These are phyloP conservation scores for Quercus rubra DNA, from an alignment of 306 rosid genomes.

Conservation along the genomic window DNA sequence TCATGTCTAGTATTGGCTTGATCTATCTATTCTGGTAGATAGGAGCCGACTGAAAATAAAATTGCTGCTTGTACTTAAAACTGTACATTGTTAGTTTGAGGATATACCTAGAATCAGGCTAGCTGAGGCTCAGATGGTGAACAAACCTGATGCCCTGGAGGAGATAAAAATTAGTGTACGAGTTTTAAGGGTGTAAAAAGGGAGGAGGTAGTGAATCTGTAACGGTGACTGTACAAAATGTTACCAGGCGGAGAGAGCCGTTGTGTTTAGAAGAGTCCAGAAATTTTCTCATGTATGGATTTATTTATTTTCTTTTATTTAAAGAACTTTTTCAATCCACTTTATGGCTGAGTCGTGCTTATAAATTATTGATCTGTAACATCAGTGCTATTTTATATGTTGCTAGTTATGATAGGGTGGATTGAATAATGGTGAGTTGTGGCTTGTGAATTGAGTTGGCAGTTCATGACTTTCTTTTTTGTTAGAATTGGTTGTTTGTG, in stretches of 20 bases:
- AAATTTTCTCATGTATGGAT: slow-evolving; percentile 29
- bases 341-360: neutral
- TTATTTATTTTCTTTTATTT: slow-evolving; percentile 13
- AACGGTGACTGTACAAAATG: slow-evolving; percentile 47
- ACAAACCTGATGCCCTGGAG: slow-evolving; percentile 34
- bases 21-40: slow-evolving; percentile 35
- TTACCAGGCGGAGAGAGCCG: slow-evolving; percentile 28
- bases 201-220: slow-evolving; percentile 35
- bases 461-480: too few species aligned
- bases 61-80: slow-evolving; percentile 42
- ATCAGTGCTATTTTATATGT: neutral
- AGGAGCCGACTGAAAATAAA: slow-evolving; percentile 40
- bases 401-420: neutral
- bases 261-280: slow-evolving; percentile 26
- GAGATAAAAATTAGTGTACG: slow-evolving; percentile 36
- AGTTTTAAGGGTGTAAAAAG: slow-evolving; percentile 50
- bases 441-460: too few species aligned
- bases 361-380: neutral
- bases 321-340: neutral
- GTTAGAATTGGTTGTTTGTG: too few species aligned
- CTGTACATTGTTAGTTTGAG: slow-evolving; percentile 59
- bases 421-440: too few species aligned
- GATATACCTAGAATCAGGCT: slow-evolving; percentile 46
- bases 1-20: slow-evolving; percentile 30
- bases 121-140: slow-evolving; percentile 42